These are phyloP conservation scores for Eimeria praecox DNA, from an alignment of 169 alveolate species.

Conservation along the genomic window DNA sequence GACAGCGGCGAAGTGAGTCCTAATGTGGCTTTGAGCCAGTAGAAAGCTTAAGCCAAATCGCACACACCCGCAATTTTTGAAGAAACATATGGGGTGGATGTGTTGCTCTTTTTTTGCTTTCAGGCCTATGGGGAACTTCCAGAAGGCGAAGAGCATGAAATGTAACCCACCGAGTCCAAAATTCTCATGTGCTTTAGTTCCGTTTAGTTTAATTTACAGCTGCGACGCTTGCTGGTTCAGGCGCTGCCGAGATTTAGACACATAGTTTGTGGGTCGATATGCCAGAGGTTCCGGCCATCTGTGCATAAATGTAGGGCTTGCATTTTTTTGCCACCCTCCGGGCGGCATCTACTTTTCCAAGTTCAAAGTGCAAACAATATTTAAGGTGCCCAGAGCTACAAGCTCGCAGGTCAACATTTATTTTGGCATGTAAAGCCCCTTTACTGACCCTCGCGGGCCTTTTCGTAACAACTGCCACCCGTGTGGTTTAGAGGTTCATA, in stretches of 20 bases:
- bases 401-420: constrained; percentile 63
- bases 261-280: constrained; percentile 41
- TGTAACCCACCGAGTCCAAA: not conserved
- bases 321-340: constrained; percentile 1
- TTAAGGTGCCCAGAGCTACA: not conserved
- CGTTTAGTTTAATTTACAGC: constrained; percentile 14
- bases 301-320: not conserved
- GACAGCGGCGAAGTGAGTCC: constrained; percentile 80
- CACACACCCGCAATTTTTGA: not conserved
- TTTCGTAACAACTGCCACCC: not conserved
- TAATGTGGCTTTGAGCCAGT: not conserved
- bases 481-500: not conserved
- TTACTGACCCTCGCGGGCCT: not conserved
- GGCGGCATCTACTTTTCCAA: not conserved
- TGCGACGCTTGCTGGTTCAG: constrained; percentile 42
- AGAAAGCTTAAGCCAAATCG: not conserved
- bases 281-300: constrained; percentile 12
- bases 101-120: not conserved
- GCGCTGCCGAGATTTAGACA: constrained; percentile 71
- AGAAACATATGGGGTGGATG: not conserved
- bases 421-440: constrained; percentile 40
- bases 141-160: constrained; percentile 61
- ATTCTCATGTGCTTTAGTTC: constrained; percentile 32
- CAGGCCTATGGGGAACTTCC: constrained; percentile 75
- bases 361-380: not conserved